Base-by-base conservation (phyloP, 2,329 filamentous ascomycete genomes). In the Exophiala aquamarina region DNA sequence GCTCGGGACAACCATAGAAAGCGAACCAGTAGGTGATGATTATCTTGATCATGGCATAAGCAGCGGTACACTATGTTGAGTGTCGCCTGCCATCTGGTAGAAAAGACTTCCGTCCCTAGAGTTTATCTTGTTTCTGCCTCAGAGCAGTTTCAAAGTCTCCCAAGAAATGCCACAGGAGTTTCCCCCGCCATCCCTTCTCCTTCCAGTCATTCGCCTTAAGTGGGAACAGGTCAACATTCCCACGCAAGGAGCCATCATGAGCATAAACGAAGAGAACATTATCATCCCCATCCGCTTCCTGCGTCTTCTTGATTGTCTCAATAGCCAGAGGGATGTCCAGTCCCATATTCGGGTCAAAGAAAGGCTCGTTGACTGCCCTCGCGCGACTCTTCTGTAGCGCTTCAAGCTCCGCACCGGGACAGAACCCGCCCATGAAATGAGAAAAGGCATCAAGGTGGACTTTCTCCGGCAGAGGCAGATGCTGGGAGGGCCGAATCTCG, bases 241-340 rank as follows among this genome's bases (percentile, higher is more conserved):
- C 59, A 7, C 55, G 45, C 34, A 65, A 33, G 4, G 53, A 52
- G 10, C 44, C 37, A 35, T 64, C 64, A 41, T 66, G 63, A 11
- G 61, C 61, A 15, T 61, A 55, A 31, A 56, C 49, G 11, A 64
- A 57, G 26, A 64, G 52, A 4, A 65, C 57, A 43, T 63, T 56
- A 2, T 56, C 49, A 34, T 59, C 52, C 3, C 51, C 60, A 35
- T 65, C 63, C 19, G 45, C 47, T 18, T 44, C 28, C 19, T 54
- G 51, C 19, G 43, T 42, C 39, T 52, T 49, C 20, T 48, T 48
- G 36, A 56, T 56, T 18, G 47, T 54, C 15, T 38, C 28, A n/a
- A 49, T 47, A 4, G 51, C 54, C 28, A 39, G 14, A 2, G 34
- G 36, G 29, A 56, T 54, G 7, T 42, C 35, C n/a, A 49, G 40